phyloP scores from a whole-genome alignment of 1,139 yeast species.

The Kurtzmaniella natalensis region DNA sequence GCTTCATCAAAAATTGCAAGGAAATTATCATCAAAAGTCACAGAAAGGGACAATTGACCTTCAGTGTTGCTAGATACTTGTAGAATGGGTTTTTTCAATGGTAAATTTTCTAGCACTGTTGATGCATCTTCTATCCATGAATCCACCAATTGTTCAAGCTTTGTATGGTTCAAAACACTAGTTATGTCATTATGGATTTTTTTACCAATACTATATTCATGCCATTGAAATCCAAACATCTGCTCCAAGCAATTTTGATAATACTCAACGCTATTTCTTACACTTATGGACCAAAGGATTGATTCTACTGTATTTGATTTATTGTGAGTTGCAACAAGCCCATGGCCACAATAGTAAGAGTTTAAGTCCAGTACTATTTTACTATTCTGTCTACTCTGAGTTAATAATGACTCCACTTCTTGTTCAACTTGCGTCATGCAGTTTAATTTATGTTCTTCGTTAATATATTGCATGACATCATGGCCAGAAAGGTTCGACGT shows the following conservation, averaged over 20 bases:
- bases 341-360: background rate
- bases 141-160: conserved; percentile 37
- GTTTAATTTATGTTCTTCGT: conserved; percentile 33
- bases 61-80: conserved; percentile 15
- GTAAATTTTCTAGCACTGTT: conserved; percentile 10
- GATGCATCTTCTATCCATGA: conserved; percentile 39
- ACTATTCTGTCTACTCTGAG: conserved; percentile 6
- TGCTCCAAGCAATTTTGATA: conserved; percentile 17
- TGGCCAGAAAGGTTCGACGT: background rate
- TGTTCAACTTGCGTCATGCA: conserved; percentile 26
- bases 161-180: conserved; percentile 40
- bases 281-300: conserved; percentile 19
- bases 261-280: conserved; percentile 18
- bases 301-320: conserved; percentile 8
- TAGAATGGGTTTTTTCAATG: conserved; percentile 35
- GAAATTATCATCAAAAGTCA: conserved; percentile 51
- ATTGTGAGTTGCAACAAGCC: background rate
- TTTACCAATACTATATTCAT: conserved; percentile 66
- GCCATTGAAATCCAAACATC: conserved; percentile 73
- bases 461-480: conserved; percentile 22
- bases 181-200: conserved; percentile 51
- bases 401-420: conserved; percentile 22
- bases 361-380: background rate
- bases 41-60: conserved; percentile 15
- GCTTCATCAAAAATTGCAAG: conserved; percentile 50